Conservation (phyloP, 495 filamentous ascomycete species). For the Penicillium psychrofluorescens region DNA sequence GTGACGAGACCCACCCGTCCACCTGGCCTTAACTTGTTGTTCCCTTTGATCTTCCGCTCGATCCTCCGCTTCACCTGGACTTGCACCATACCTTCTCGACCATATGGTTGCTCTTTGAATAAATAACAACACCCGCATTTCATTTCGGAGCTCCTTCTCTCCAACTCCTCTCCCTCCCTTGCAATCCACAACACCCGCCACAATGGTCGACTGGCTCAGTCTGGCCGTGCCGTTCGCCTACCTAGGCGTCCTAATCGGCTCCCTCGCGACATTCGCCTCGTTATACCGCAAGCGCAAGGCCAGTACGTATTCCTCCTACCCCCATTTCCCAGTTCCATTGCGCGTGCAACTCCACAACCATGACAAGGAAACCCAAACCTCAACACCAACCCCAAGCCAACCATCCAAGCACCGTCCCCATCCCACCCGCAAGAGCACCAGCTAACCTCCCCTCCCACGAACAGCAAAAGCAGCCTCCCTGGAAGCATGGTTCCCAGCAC, state of each 20-base stretch:
- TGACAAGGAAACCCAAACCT: too few species aligned
- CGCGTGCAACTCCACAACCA: background rate
- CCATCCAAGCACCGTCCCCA: too few species aligned
- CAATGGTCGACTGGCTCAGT: constrained; percentile 69
- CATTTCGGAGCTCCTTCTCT: background rate
- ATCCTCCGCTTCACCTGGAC: background rate
- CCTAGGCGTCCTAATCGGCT: constrained; percentile 76
- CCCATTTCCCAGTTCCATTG: background rate
- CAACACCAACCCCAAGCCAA: too few species aligned
- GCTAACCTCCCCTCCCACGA: background rate
- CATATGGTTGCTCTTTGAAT: too few species aligned
- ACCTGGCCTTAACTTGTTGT: constrained; percentile 20
- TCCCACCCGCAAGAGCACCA: background rate
- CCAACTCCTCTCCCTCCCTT: background rate
- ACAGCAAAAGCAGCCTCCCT: constrained; percentile 68
- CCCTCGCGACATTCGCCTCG: constrained; percentile 82
- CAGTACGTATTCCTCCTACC: constrained; percentile 43
- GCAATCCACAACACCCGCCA: constrained; percentile 6
- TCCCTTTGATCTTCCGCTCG: too few species aligned
- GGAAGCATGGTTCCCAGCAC: constrained; percentile 85
- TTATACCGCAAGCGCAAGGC: constrained; percentile 92
- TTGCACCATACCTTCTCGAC: too few species aligned
- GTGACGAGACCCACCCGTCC: constrained; percentile 24
- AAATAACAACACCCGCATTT: too few species aligned
- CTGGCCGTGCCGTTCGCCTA: constrained; percentile 81